phyloP scores from a whole-genome alignment of 2,329 filamentous ascomycete genomes.

The Colletotrichum sp. region DNA sequence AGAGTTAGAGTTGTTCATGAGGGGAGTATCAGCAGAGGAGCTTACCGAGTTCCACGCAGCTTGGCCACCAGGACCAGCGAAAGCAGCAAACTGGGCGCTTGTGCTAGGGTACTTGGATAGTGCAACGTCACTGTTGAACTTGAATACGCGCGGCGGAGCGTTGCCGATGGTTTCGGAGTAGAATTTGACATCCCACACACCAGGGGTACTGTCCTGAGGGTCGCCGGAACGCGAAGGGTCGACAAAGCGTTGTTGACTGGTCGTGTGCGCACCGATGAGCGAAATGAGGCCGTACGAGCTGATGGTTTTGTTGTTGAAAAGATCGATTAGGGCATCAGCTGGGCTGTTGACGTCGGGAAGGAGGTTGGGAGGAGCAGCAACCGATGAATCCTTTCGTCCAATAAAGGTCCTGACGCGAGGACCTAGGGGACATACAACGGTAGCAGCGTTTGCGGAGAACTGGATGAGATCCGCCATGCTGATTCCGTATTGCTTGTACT shows the following conservation, averaged over 20 bases:
- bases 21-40: background rate
- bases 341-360: slow-evolving; percentile 46
- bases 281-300: slow-evolving; percentile 53
- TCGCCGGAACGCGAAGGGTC: slow-evolving; percentile 43
- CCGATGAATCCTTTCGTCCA: slow-evolving; percentile 50
- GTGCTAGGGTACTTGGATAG: slow-evolving; percentile 42
- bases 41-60: slow-evolving; percentile 44
- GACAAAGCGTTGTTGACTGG: slow-evolving; percentile 51
- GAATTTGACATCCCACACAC: slow-evolving; percentile 57
- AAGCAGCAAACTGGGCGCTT: slow-evolving; percentile 38
- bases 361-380: slow-evolving; percentile 40
- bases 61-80: slow-evolving; percentile 37
- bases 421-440: slow-evolving; percentile 47
- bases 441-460: slow-evolving; percentile 53
- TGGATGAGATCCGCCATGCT: slow-evolving; percentile 60
- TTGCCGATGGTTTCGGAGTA: slow-evolving; percentile 43
- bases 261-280: slow-evolving; percentile 59
- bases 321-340: slow-evolving; percentile 49
- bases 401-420: slow-evolving; percentile 55
- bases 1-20: background rate
- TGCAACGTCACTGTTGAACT: slow-evolving; percentile 45
- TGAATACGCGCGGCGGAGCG: slow-evolving; percentile 39
- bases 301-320: slow-evolving; percentile 60
- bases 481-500: slow-evolving; percentile 41
- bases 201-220: slow-evolving; percentile 51